Base-by-base conservation (phyloP, 441 rosid species). In the Melastoma candidum region DNA sequence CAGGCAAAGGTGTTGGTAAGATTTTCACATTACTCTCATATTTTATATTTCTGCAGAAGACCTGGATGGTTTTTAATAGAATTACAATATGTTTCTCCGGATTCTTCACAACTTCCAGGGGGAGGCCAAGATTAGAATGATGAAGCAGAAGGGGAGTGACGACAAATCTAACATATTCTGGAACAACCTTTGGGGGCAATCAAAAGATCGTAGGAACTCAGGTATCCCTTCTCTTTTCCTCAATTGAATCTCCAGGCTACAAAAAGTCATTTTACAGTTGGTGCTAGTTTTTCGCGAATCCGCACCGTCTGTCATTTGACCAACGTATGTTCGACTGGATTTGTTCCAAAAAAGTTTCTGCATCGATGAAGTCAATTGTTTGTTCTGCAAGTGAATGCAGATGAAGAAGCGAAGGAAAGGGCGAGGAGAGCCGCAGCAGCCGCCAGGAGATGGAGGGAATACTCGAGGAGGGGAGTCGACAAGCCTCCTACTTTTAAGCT, bases 381-480 rank as follows among this genome's bases (percentile, higher is more conserved):
- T 3, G n/a, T 14, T 26, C 11, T 46, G 25, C 17, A 14, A 25
- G 7, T 58, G 64, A 17, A 57, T 65, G 69, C 85, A 87, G 98
- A 87, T 64, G 90, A 80, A 71, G 93, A 87, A 77, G 76, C 69
- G 53, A 76, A 83, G 58, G 90, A 83, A 63, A 80, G 88, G 63
- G 84, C 88, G 17, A 75, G 60, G 49, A 69, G 87, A 66, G 88
- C 96, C 0, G 95, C 96, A 0, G 95, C 84, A 0, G 96, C 98
- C 3, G 87, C 98, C 11, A 69, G 90, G 44, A 78, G 85, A 73
- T 92, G 95, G 98, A 83, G 98, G 66, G 96, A 92, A 71, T 92
- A 83, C 66, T 87, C 98, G 3, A 77, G 96, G 48, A 72, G 71
- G 64, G 96, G 96, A 17, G 95, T 56, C 0, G 96, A 92, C 63